These are phyloP conservation scores for Ophiostoma ips DNA, from an alignment of 2,329 filamentous ascomycete species.

Conservation along the genomic window DNA sequence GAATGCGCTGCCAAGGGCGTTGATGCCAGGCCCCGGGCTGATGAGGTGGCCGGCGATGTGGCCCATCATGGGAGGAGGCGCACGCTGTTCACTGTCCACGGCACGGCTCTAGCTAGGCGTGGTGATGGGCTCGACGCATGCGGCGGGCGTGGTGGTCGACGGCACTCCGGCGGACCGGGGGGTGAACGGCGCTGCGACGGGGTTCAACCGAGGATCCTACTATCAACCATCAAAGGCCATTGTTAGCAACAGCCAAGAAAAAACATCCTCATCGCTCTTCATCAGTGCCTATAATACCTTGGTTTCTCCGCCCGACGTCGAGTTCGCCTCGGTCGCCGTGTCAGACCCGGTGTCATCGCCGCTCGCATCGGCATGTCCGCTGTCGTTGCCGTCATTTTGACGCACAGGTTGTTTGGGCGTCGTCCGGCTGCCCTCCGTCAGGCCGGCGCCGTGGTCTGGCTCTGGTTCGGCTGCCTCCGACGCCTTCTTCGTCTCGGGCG, in stretches of 20 bases:
- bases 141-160: neutral
- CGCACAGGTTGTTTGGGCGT: neutral
- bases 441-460: neutral
- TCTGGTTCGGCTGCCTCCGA: conserved; percentile 16
- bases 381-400: neutral
- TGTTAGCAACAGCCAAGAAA: conserved; percentile 31
- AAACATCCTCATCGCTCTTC: conserved; percentile 22
- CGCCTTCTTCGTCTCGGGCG: conserved; percentile 23
- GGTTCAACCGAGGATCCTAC: conserved; percentile 41
- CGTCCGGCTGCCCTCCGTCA: no score
- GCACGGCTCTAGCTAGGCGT: neutral
- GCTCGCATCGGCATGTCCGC: conserved; percentile 13
- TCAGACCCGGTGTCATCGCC: conserved; percentile 10
- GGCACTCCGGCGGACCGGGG: conserved; percentile 21
- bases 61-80: neutral
- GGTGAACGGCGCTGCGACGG: conserved; percentile 40
- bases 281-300: conserved; percentile 32
- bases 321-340: conserved; percentile 15
- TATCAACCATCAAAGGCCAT: conserved; percentile 20
- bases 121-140: neutral
- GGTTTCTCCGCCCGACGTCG: conserved; percentile 28
- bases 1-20: neutral
- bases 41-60: neutral
- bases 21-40: neutral
- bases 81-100: neutral